Evolutionary conservation across 2,329 filamentous ascomycete species (phyloP).

Genomic region (Neonectria neomacrospora): DNA sequence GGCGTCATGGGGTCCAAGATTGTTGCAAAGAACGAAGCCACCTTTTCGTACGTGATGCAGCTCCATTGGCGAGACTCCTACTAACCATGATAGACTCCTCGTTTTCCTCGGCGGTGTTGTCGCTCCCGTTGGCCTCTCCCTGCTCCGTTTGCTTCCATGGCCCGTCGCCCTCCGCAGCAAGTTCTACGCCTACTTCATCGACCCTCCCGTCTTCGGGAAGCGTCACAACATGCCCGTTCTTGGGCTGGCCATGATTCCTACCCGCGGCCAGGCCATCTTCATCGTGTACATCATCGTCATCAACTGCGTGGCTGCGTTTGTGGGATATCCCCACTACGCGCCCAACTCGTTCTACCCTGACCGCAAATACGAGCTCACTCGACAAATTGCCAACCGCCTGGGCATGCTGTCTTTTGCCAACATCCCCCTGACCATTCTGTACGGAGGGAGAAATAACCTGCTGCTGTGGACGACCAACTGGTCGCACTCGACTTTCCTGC

Average conservation of each 20-base stretch:
- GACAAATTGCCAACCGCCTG: constrained; percentile 53
- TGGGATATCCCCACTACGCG: constrained; percentile 42
- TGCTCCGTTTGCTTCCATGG: constrained; percentile 36
- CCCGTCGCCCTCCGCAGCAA: constrained; percentile 26
- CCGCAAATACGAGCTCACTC: constrained; percentile 43
- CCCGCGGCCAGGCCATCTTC: constrained; percentile 56
- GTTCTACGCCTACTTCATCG: constrained; percentile 45
- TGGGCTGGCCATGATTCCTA: constrained; percentile 50
- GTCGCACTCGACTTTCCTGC: constrained; percentile 59
- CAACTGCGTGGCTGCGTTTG: constrained; percentile 50
- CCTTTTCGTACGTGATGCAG: constrained; percentile 33
- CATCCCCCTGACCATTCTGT: constrained; percentile 56
- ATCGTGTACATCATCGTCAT: constrained; percentile 53
- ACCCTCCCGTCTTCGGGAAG: constrained; percentile 42
- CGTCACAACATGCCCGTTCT: constrained; percentile 40
- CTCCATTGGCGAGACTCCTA: background rate
- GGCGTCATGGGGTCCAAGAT: constrained; percentile 16
- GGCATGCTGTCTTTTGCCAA: constrained; percentile 55
- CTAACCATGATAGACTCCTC: constrained; percentile 21
- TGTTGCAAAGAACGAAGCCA: constrained; percentile 27
- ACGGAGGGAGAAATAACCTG: constrained; percentile 59
- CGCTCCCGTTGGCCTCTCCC: constrained; percentile 36
- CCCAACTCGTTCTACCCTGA: constrained; percentile 47
- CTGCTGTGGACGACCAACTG: constrained; percentile 61
- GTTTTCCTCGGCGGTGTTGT: constrained; percentile 37